Evolutionary conservation across 2,329 filamentous ascomycete genomes (phyloP), one percentile per base, ranked within the genome.

Genomic region (Hypoxylon sp.): DNA sequence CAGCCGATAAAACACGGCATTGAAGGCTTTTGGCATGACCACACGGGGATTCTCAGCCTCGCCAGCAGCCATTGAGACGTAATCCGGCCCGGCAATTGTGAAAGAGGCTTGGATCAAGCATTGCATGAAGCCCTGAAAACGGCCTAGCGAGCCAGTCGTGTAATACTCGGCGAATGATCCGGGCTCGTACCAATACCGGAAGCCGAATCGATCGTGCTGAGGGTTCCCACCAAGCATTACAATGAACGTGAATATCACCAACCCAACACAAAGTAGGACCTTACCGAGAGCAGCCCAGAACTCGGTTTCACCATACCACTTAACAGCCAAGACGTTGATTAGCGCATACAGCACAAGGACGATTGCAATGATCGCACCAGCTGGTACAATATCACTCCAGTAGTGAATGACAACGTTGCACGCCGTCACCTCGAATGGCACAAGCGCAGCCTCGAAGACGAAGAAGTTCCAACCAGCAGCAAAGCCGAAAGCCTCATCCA

Each of bases 151-250:
- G 0, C 92, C 93, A 0, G 82, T 82, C 35, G 85, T 87, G 75
- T 91, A 89, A 52, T 90, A 84, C 68, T 90, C 86, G 2, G 87
- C 86, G 76, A 95, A 94, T 0, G 92, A 84, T 1, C 92, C 92
- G 0, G 92, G 92, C 0, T 87, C 81, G 2, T 85, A 82, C 88
- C 89, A 91, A 77, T 86, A 89, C 27, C 88, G 85, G 76, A 95
- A 95, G 0, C 92, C 92, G 69, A 92, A 92, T 0, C 87, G 83
- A 72, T 94, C 91, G 39, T 87, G 83, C 0, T 89, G 77, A 0
- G 93, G 93, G 72, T 95, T 96, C 2, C 92, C 93, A 6, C 93
- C 93, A 0, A 96, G 81, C 90, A 96, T 95, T 70, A 89, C 88
- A 70, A 97, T 85, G 75, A 97, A 93, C 1, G 93, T 95, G 81